Evolutionary conservation across 75 land plant species (phyloP), one percentile per base, ranked within the genome.

Genomic region (Ceratopteris richardii): DNA sequence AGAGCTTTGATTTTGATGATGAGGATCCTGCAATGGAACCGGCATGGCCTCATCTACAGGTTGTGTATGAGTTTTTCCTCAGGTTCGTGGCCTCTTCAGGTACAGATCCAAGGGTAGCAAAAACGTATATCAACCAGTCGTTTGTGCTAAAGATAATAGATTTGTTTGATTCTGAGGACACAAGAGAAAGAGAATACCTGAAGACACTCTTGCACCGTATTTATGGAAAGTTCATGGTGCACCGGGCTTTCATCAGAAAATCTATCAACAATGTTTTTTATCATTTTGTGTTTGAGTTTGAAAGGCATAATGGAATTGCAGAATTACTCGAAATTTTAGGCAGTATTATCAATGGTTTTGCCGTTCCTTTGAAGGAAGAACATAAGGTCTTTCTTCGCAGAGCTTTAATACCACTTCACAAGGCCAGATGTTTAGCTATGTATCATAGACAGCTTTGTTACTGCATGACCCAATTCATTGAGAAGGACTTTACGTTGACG

Each of bases 281-380:
- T 23, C 68, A 54, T 9, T 88, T 88, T 66, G 79, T 88, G 54
- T 88, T 85, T 70, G 94, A 88, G 54, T 85, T 90, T n/a, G 80
- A 78, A 41, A 60, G 63, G 53, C 86, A 80, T 46, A 58, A 64
- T 55, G 86, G 86, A 12, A 69, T 83, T 12, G 79, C 53, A 1
- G 86, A 83, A 40, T 24, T 83, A 52, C 62, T 83, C 51, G 86
- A 83, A 73, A 73, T 83, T 0, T 70, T 75, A 70, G 86, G 86
- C 20, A 83, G 79, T 55, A 83, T 83, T 30, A 76, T 83, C 51
- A 80, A 76, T 51, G 86, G 86, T 0, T 83, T 83, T 27, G 54
- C 71, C 0, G 60, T 80, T 51, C 86, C 86, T 11, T 66, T 83
- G 41, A 83, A 80, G 54, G 80, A 76, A 36, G 92, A 88, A 62